phyloP scores from a whole-genome alignment of 2,329 filamentous ascomycete species.

The Penicillium psychrosexuale region DNA sequence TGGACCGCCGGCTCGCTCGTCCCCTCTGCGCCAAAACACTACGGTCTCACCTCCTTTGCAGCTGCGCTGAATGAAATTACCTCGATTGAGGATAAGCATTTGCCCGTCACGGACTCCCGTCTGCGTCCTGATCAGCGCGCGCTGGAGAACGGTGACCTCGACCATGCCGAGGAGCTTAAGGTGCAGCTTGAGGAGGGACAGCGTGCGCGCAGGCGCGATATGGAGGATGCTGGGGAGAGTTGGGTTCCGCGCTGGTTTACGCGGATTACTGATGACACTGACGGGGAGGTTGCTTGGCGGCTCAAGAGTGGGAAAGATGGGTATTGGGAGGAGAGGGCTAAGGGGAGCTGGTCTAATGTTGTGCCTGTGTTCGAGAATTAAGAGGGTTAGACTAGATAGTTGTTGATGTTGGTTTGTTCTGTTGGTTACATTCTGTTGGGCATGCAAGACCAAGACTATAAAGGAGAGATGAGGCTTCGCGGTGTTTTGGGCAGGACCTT shows the following conservation, averaged over 20 bases:
- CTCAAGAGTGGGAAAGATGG: slow-evolving; percentile 77
- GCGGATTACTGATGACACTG: slow-evolving; percentile 52
- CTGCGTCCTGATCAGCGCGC: slow-evolving; percentile 84
- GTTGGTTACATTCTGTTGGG: not conserved
- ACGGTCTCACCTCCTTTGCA: slow-evolving; percentile 85
- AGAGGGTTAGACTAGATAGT: not conserved
- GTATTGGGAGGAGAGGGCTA: slow-evolving; percentile 85
- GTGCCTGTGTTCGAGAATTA: slow-evolving; percentile 52
- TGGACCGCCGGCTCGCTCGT: slow-evolving; percentile 80
- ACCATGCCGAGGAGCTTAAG: slow-evolving; percentile 81
- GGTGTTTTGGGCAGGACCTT: slow-evolving; percentile 8
- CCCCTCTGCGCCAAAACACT: slow-evolving; percentile 72
- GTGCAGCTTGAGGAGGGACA: slow-evolving; percentile 81
- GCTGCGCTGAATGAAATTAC: slow-evolving; percentile 87
- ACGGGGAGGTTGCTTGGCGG: slow-evolving; percentile 57
- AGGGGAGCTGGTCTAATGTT: slow-evolving; percentile 62
- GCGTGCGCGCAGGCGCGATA: slow-evolving; percentile 65
- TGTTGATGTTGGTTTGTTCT: not conserved
- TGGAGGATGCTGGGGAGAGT: slow-evolving; percentile 70
- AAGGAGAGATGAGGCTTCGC: not conserved
- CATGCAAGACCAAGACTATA: not conserved
- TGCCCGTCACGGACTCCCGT: slow-evolving; percentile 79
- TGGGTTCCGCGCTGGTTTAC: slow-evolving; percentile 84
- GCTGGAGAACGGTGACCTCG: slow-evolving; percentile 75
- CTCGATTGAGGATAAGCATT: slow-evolving; percentile 65